phyloP scores from a whole-genome alignment of 352 stramenopile genomes.

The Phytophthora fragariaefolia region DNA sequence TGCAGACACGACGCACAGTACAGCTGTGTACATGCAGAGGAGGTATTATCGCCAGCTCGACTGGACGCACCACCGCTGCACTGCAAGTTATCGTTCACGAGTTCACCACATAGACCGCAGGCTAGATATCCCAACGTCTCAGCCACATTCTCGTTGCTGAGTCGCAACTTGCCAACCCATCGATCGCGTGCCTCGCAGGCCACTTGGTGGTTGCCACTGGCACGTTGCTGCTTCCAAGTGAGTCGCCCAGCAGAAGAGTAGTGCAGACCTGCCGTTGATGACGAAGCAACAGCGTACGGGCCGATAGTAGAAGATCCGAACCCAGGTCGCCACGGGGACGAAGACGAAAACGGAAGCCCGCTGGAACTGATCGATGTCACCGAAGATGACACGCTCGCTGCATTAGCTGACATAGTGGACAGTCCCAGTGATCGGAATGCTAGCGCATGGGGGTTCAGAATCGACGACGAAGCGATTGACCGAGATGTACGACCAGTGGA shows the following conservation, averaged over 20 bases:
- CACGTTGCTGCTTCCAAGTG: constrained; percentile 53
- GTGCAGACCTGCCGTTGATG: constrained; percentile 28
- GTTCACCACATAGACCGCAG: constrained; percentile 78
- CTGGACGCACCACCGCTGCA: constrained; percentile 41
- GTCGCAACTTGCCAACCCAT: constrained; percentile 51
- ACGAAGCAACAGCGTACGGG: constrained; percentile 18
- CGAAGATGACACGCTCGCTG: constrained; percentile 10
- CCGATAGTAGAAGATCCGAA: constrained; percentile 16
- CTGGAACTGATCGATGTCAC: constrained; percentile 13
- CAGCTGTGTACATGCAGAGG: constrained; percentile 60
- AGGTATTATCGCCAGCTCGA: constrained; percentile 23
- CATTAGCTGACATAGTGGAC: constrained; percentile 15
- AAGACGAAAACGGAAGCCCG: constrained; percentile 16
- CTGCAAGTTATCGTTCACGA: constrained; percentile 79
- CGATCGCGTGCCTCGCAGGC: constrained; percentile 43
- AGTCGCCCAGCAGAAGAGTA: constrained; percentile 35
- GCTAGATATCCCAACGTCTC: constrained; percentile 62
- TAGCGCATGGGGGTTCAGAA: constrained; percentile 29
- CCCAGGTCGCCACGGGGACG: constrained; percentile 34
- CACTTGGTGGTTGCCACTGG: constrained; percentile 24
- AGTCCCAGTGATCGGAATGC: constrained; percentile 28
- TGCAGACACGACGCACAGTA: constrained; percentile 73
- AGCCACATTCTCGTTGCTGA: constrained; percentile 48
- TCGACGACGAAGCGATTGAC: constrained; percentile 22
- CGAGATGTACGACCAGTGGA: constrained; percentile 20